Base-by-base conservation (phyloP, 805 yeast genomes). In the Myxozyma vanderwaltii region DNA sequence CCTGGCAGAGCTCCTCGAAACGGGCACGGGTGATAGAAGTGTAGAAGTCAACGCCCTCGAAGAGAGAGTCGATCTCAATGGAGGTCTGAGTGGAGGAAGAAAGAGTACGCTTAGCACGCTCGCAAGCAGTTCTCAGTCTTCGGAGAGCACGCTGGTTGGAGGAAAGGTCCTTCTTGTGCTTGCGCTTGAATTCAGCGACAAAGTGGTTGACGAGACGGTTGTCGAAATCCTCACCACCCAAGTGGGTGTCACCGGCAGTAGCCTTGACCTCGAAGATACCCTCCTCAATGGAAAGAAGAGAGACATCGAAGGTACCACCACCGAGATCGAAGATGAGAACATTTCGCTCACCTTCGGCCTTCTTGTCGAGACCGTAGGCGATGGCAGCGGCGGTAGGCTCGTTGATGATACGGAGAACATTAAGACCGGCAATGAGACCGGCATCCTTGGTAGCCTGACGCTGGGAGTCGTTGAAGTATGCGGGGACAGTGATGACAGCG, bases 171-270 rank as follows among this genome's bases (percentile, higher is more conserved):
- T 90, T 89, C 87, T 90, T 90, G 86, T 89, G 84, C 86, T 92
- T 91, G 82, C 97, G 86, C 90, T 92, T 91, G 87, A 91, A 92
- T 81, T 92, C 97, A 75, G 84, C 86, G 69, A 86, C 89, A 76
- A 91, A 91, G 83, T 86, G 92, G 82, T 82, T 90, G 68, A 91
- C 97, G 75, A 92, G 86, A 80, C 96, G 88, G 86, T 89, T 84
- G 79, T 92, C 98, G 78, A 92, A 92, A 81, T 91, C 98, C 81
- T 91, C 97, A 86, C 97, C 97, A 83, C 97, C 97, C 82, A 89
- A 86, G 79, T 86, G 92, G 61, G 92, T 89, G 75, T 91, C 89
- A 76, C 88, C 90, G 59, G 89, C 90, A 64, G 97, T 91, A 69
- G 97, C 91, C 83, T 91, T 91, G 71, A 91, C 97, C 77, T 91